Evolutionary conservation across 495 filamentous ascomycete species (phyloP).

Genomic region (Hypoxylon fragiforme): DNA sequence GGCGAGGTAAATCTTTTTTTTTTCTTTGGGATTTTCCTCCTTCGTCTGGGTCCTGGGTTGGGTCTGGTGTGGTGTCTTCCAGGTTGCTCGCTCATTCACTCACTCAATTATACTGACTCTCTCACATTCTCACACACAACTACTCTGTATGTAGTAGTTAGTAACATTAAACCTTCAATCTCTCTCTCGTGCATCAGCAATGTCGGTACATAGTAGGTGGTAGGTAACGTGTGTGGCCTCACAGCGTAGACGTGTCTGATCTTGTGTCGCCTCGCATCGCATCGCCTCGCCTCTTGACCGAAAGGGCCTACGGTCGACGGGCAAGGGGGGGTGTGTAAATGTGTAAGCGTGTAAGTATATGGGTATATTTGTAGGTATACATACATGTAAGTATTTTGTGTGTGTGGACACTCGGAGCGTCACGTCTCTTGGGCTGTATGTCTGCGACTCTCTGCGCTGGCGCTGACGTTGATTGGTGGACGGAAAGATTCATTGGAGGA

Average conservation of each 20-base stretch:
- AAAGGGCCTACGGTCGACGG: conserved; percentile 34
- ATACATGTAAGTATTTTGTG: not conserved
- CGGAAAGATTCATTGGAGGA: conserved; percentile 30
- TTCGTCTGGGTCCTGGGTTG: too few species aligned
- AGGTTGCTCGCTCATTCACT: too few species aligned
- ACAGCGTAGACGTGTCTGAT: conserved; percentile 35
- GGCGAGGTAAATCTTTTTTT: conserved; percentile 14
- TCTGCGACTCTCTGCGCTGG: conserved; percentile 39
- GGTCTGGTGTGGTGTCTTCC: too few species aligned
- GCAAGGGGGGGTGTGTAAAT: conserved; percentile 9
- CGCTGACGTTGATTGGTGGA: conserved; percentile 38
- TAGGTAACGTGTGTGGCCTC: conserved; percentile 31
- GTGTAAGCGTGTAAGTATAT: not conserved
- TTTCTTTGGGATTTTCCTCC: too few species aligned
- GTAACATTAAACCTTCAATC: too few species aligned
- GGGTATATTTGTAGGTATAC: too few species aligned
- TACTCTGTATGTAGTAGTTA: too few species aligned
- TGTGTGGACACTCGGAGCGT: conserved; percentile 34
- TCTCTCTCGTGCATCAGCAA: conserved; percentile 24
- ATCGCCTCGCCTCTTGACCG: conserved; percentile 37
- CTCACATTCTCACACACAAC: not conserved
- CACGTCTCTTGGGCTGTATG: conserved; percentile 36
- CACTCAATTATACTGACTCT: too few species aligned
- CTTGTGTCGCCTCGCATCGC: conserved; percentile 35
- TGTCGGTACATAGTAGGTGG: conserved; percentile 34